phyloP scores from a whole-genome alignment of 495 filamentous ascomycete genomes.

The Daldinia decipiens region DNA sequence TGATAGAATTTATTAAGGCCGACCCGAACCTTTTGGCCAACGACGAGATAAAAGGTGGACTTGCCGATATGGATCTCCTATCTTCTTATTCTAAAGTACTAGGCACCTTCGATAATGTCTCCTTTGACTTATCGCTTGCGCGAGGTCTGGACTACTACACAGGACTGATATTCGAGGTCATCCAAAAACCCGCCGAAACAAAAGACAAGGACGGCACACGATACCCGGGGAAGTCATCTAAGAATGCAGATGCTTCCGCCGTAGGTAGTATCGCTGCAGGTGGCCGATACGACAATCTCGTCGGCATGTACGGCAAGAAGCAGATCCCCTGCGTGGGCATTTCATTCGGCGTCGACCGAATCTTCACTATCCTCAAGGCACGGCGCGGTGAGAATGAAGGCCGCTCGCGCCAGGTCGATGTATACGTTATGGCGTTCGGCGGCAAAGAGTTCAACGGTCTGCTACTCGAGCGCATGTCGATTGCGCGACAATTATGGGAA shows the following conservation, averaged over 20 bases:
- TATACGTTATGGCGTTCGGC: constrained; percentile 84
- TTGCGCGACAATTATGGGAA: constrained; percentile 77
- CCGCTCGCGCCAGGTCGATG: constrained; percentile 68
- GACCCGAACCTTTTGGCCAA: constrained; percentile 68
- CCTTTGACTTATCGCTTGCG: constrained; percentile 61
- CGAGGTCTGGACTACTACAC: constrained; percentile 86
- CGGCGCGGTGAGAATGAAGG: constrained; percentile 59
- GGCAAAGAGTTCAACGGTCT: constrained; percentile 81
- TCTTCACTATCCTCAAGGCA: constrained; percentile 82
- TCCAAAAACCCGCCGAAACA: constrained; percentile 72
- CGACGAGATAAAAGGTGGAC: constrained; percentile 68
- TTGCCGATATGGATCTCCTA: constrained; percentile 75
- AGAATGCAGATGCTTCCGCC: constrained; percentile 51
- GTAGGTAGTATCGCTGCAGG: constrained; percentile 83
- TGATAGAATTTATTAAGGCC: constrained; percentile 65
- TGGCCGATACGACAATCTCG: constrained; percentile 82
- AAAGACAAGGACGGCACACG: constrained; percentile 33
- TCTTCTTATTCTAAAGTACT: constrained; percentile 77
- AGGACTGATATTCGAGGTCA: constrained; percentile 82
- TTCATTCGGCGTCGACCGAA: constrained; percentile 85
- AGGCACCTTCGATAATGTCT: constrained; percentile 66
- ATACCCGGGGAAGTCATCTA: constrained; percentile 58
- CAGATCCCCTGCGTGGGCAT: constrained; percentile 84
- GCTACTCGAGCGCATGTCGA: constrained; percentile 78
- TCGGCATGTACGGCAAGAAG: constrained; percentile 79